A percentile compares a stretch with the other conserved stretches of the same genome.
Conservation (phyloP, 148 eudicot species). For the Nyssa sinensis region DNA sequence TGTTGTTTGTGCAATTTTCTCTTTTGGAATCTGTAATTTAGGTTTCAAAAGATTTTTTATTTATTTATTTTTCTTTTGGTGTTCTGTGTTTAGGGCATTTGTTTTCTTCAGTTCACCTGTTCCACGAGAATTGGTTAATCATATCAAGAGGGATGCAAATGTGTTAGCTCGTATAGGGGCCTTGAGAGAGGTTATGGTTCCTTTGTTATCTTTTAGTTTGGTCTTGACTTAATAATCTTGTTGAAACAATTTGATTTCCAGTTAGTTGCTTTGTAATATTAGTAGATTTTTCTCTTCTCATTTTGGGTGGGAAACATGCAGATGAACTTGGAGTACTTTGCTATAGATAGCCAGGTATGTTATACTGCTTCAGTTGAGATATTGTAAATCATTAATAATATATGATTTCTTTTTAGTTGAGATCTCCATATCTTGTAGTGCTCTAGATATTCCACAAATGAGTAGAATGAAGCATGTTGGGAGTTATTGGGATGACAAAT, state of each 20-base stretch:
- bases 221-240: conserved; percentile 9
- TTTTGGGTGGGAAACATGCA: conserved; percentile 41
- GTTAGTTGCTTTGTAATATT: conserved; percentile 10
- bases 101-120: conserved; percentile 90
- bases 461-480: not conserved
- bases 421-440: not conserved
- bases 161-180: conserved; percentile 76
- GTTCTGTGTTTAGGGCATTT: conserved; percentile 64
- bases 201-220: conserved; percentile 3
- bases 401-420: conserved; percentile 3
- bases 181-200: conserved; percentile 69
- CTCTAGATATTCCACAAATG: not conserved
- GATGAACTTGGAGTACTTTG: conserved; percentile 98
- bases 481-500: not conserved
- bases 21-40: conserved; percentile 6
- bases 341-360: conserved; percentile 89
- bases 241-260: conserved; percentile 4
- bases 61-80: conserved; percentile 1
- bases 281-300: conserved; percentile 14
- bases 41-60: not conserved
- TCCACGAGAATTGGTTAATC: conserved; percentile 62
- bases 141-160: conserved; percentile 67
- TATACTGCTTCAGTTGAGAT: conserved; percentile 8
- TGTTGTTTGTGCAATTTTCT: not conserved
- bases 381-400: not conserved